Evolutionary conservation across 1,284 basidiomycete species (phyloP), one percentile per base, ranked within the genome.

Genomic region (Ustilago tritici): DNA sequence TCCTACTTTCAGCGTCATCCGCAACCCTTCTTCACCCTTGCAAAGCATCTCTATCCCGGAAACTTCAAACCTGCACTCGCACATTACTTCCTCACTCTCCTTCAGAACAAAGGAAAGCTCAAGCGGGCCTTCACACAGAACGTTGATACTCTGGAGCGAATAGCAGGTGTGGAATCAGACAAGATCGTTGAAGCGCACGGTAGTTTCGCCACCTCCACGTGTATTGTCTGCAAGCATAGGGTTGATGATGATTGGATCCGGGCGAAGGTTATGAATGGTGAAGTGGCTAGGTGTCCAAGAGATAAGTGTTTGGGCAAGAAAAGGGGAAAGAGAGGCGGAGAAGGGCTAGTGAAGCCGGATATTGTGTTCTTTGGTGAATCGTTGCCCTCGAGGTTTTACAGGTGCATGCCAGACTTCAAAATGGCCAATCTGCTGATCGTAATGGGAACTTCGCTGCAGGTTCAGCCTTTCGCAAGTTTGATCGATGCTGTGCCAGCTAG

Each of bases 131-230:
- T 94, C 81, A 95, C 94, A 12, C 93, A 94, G 86, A 80, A 80
- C 34, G 74, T 98, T 65, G 96, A 98, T 85, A 97, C 94, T 0
- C 90, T 99, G 19, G 96, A 98, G 85, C 90, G 93, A 3, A 89
- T 91, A 1, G 93, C 95, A 0, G 94, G 94, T 8, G 89, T 98
- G 0, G 91, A 93, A 0, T 88, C 87, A 0, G 87, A 90, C 28
- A 90, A 90, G 79, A 91, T 99, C 68, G 89, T 98, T 40, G 96
- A 98, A 87, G 97, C 97, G 0, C 96, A 99, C 83, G 96, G 95
- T 0, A 94, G 92, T 38, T 86, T 86, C 52, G 84, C 84, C 17
- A 72, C 67, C 0, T 72, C 82, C 11, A 70, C 77, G 4, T 86
- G 84, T 55, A 79, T 81, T 11, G 58, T 60, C 10, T 86, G 84